A percentile compares a stretch with the other conserved stretches of the same genome.
These are phyloP conservation scores for Flaveria floridana DNA, from an alignment of 140 eudicot genomes.

Conservation along the genomic window DNA sequence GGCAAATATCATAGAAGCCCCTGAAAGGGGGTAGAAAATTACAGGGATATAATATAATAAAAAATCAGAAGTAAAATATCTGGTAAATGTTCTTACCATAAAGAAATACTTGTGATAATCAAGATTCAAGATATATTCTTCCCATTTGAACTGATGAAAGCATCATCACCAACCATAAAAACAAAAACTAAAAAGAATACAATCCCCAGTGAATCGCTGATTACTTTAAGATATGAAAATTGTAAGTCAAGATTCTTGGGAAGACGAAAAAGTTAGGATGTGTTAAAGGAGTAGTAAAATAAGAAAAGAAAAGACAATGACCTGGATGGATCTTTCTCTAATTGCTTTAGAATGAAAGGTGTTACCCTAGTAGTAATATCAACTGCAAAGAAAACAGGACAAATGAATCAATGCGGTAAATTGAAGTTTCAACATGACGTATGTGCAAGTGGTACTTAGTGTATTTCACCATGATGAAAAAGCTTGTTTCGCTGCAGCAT, in stretches of 20 bases:
- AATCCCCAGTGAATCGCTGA: no score
- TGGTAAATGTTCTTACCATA: neutral
- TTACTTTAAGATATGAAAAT: neutral
- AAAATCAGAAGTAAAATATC: neutral
- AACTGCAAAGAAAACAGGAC: conserved; percentile 55
- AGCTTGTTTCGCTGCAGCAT: conserved; percentile 85
- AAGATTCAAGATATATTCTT: neutral
- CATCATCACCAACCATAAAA: no score
- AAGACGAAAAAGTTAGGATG: neutral
- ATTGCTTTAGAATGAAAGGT: conserved; percentile 88
- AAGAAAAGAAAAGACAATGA: conserved; percentile 17
- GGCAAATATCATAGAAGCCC: conserved; percentile 62
- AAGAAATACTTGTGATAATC: neutral
- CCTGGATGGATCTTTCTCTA: conserved; percentile 92
- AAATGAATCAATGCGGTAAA: conserved; percentile 97
- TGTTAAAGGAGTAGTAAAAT: neutral
- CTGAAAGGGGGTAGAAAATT: conserved; percentile 35
- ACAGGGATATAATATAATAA: conserved; percentile 5
- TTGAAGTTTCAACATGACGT: conserved; percentile 79
- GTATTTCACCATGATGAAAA: conserved; percentile 83
- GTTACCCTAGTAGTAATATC: conserved; percentile 80
- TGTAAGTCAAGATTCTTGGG: neutral
- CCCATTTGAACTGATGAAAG: neutral
- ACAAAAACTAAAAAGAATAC: no score
- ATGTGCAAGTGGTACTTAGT: conserved; percentile 78